Evolutionary conservation across 495 filamentous ascomycete genomes (phyloP), one percentile per base, ranked within the genome.

Genomic region (Podospora comata): DNA sequence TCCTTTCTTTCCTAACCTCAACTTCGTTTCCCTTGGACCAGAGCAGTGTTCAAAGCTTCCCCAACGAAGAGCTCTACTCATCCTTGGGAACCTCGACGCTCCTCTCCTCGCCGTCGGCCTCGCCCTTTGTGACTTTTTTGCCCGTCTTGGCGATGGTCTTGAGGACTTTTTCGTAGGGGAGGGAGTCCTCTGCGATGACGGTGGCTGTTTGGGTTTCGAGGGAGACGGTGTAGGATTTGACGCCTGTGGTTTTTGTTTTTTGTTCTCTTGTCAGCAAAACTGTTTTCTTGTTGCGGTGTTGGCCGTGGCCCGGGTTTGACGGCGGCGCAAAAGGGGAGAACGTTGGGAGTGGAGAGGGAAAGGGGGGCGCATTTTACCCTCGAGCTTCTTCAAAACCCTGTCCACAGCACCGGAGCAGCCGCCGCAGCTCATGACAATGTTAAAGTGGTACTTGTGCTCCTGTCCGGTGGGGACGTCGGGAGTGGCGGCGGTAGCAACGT

Each of bases 91-190:
- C 65, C 71, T 82, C 83, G 61, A 86, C 76, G 64, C 80, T 82
- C 76, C 78, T 76, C 64, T 68, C 69, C 68, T 80, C 79, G 56
- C 83, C 85, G 75, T 87, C 85, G 16, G 76, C 89, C 85, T 91
- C 86, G 23, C 87, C 91, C 26, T 80, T 85, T 70, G 88, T 93
- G 70, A 99, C 88, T 73, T 87, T 88, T 87, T 98, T 99, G 34
- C 93, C 94, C 2, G 95, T 97, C 87, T 97, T 98, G 86, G 89
- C 88, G 75, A 99, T 97, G 67, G 88, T 93, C 74, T 87, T 85
- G 63, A 97, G 85, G 58, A 99, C 92, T 27, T 87, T 91, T 64
- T 92, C 87, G 79, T 94, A 97, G 54, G 84, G 78, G 54, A 97
- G 81, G 15, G 78, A 76, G 0, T 78, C 77, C 28, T 89, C 87